Evolutionary conservation across 768 basidiomycete species (phyloP).

Genomic region (Tulasnella sp.): DNA sequence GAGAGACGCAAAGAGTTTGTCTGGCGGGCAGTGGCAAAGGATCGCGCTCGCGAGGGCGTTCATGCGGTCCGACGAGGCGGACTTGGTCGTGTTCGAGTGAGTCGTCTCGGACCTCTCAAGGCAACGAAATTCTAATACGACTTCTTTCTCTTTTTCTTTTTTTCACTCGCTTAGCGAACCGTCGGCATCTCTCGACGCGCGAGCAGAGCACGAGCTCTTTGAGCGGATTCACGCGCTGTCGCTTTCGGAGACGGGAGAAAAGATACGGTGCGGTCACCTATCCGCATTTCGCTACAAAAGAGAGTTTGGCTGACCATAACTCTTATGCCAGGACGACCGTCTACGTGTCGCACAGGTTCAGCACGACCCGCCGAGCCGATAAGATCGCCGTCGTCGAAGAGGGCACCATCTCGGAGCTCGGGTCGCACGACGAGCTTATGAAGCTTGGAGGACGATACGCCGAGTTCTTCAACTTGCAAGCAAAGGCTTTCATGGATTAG

Average conservation of each 20-base stretch:
- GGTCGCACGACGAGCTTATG: constrained; percentile 22
- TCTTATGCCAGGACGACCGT: constrained; percentile 47
- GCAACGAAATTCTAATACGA: not conserved
- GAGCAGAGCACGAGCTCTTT: constrained; percentile 65
- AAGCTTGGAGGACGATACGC: constrained; percentile 18
- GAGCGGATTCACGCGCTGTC: constrained; percentile 31
- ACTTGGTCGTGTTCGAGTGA: constrained; percentile 77
- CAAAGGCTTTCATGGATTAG: constrained; percentile 17
- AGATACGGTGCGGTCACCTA: constrained; percentile 19
- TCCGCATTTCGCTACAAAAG: no score
- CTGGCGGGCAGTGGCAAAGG: constrained; percentile 58
- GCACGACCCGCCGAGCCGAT: constrained; percentile 71
- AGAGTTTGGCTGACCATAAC: constrained; percentile 20
- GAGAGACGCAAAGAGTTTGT: not conserved
- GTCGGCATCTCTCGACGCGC: constrained; percentile 23
- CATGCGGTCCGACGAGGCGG: constrained; percentile 61
- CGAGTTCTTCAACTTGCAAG: constrained; percentile 23
- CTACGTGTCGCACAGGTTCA: constrained; percentile 74
- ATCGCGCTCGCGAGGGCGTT: constrained; percentile 80
- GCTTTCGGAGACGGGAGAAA: constrained; percentile 28
- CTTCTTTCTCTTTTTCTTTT: not conserved
- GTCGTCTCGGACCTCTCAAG: constrained; percentile 29
- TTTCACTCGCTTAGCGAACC: constrained; percentile 19
- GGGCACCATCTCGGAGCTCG: constrained; percentile 20
- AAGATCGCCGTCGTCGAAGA: constrained; percentile 29